Evolutionary conservation across 257 asterid genomes (phyloP), one percentile per base, ranked within the genome.

Genomic region (Marsdenia floribunda): DNA sequence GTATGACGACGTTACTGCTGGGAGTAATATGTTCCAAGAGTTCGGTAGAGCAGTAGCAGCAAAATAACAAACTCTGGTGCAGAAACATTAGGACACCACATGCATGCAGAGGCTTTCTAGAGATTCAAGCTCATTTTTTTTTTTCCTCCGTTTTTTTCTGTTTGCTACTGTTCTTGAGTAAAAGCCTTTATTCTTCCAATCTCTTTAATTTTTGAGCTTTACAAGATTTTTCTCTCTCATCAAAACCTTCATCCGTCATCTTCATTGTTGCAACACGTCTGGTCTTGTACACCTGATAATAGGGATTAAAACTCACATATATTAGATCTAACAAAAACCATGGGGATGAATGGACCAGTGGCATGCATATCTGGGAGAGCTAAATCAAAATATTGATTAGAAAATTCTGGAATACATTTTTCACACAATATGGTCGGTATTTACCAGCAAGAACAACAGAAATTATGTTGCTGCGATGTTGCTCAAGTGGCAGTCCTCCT

Each of bases 211-310:
- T 94, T 87, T 90, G 96, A 75, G 80, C 86, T 84, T 87, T 94
- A 24, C 99, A 84, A 6, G 84, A 85, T 70, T 82, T 78, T 73
- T 81, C 96, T 83, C 80, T 89, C 74, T 92, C 99, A 52, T 94
- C 99, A 79, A 94, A 94, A 1, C 99, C 99, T 72, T 88, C 87
- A 63, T 94, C 97, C 85, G 80, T 81, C 97, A 94, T 87, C 84
- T 80, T 90, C 99, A 92, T 89, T 70, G 85, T 78, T 44, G 90
- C 94, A 29, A 90, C 95, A 19, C 97, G 97, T 80, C 84, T 89
- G 61, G 97, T 97, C 80, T 92, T 92, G 92, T 80, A 92, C 3
- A 91, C 99, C 98, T 91, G 87, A 24, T 74, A 67, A 80, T 35
- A 24, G 74, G 65, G 37, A 40, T 52, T n/a, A 52, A 16, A 44